phyloP scores from a whole-genome alignment of 1,284 basidiomycete genomes.

The Kalmanozyma brasiliensis region DNA sequence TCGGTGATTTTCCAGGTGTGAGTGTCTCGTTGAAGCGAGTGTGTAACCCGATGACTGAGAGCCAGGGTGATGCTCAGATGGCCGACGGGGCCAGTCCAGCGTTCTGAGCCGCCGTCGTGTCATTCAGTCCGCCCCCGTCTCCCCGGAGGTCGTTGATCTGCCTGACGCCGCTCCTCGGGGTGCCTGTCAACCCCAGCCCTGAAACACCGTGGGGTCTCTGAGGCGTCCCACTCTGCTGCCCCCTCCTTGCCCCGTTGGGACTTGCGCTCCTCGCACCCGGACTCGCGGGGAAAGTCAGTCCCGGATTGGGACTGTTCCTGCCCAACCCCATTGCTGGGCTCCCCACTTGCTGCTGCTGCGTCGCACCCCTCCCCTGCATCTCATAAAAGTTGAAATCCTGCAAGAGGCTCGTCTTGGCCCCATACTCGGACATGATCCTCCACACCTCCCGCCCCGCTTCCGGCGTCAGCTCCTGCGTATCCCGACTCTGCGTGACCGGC shows the following conservation, averaged over 20 bases:
- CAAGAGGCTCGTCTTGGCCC: constrained; percentile 49
- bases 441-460: constrained; percentile 57
- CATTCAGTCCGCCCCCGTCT: background rate
- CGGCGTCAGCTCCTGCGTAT: constrained; percentile 64
- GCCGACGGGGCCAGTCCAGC: constrained; percentile 36
- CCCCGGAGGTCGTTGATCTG: constrained; percentile 5
- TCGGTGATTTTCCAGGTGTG: no score
- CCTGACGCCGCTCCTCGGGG: constrained; percentile 6
- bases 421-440: constrained; percentile 57
- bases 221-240: constrained; percentile 10
- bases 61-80: constrained; percentile 1
- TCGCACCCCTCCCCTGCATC: constrained; percentile 34
- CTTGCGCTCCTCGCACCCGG: no score
- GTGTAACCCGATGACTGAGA: no score
- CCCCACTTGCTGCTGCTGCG: background rate
- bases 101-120: constrained; percentile 18
- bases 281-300: no score
- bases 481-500: constrained; percentile 64
- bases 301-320: background rate
- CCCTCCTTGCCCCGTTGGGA: no score
- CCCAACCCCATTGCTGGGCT: background rate
- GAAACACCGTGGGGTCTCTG: constrained; percentile 18
- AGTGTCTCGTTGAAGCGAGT: no score
- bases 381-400: constrained; percentile 58
- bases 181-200: constrained; percentile 20